Evolutionary conservation across 116 monocot genomes (phyloP), one percentile per base, ranked within the genome.

Genomic region (Dioscorea cayenensis): DNA sequence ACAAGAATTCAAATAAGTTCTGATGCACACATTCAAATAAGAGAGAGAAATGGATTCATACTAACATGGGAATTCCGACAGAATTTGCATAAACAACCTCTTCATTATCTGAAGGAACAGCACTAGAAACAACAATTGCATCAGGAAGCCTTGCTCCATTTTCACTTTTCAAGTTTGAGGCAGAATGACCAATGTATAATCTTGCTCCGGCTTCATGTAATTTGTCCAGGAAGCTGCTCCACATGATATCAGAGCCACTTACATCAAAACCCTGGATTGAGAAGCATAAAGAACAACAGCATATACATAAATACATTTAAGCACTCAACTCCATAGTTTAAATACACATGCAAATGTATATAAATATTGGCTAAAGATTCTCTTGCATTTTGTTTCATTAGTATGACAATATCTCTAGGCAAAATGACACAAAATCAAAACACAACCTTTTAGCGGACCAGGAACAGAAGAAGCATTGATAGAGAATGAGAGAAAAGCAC

Each of bases 191-290:
- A 11, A 79, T 29, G 72, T 48, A 70, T 73, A 83, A 23, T 37
- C 65, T 79, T 58, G 75, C 83, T 27, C 83, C 83, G 62, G 79
- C 72, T 51, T 65, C 36, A 11, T 62, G 68, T 64, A 83, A 69
- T 19, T 67, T 38, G 51, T 79, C 75, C 75, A 79, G 68, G 69
- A 69, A 67, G n/a, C 14, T 20, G 60, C 68, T 79, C 83, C 83
- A 83, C 28, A 28, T 72, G 32, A 83, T 79, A 69, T 83, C 83
- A 22, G 83, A 83, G 36, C 83, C 83, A 73, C 83, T 79, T 32
- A 83, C 83, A 64, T 79, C 76, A 75, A 76, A 76, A 22, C 83
- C 83, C 83, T 83, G 51, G 36, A 60, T 52, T 51, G 28, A n/a
- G 63, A 62, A 43, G 43, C 43, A 37, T 28, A 71, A 71, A 6